A percentile compares a stretch with the other conserved stretches of the same genome.
These are phyloP conservation scores for Leptomonas seymouri DNA, from an alignment of 208 protist species.

Conservation along the genomic window DNA sequence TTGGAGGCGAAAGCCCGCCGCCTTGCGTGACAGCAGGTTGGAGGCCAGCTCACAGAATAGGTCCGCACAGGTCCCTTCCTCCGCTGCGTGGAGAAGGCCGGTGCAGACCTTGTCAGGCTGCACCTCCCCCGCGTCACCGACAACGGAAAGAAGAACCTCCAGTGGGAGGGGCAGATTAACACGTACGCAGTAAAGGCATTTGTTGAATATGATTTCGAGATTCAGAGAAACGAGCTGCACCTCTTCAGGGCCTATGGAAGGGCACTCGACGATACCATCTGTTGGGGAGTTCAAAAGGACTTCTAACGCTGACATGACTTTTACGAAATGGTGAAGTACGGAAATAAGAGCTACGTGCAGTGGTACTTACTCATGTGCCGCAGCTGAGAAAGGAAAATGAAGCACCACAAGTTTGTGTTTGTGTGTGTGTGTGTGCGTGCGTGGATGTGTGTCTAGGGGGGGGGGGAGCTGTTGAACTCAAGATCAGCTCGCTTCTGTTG, in stretches of 20 bases:
- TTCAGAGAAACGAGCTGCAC: constrained; percentile 38
- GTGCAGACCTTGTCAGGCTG: constrained; percentile 35
- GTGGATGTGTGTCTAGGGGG: not conserved
- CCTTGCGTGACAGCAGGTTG: constrained; percentile 44
- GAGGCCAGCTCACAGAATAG: constrained; percentile 44
- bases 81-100: constrained; percentile 34
- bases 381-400: not conserved
- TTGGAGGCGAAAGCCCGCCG: constrained; percentile 38
- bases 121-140: constrained; percentile 38
- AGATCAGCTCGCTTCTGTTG: no score
- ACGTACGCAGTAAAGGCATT: constrained; percentile 70
- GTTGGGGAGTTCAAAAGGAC: constrained; percentile 51
- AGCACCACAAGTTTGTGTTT: not conserved
- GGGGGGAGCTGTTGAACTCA: no score
- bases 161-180: constrained; percentile 46
- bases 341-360: not conserved
- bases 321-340: no score
- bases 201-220: constrained; percentile 61
- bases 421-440: not conserved
- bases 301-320: constrained; percentile 46
- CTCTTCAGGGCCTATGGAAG: constrained; percentile 37
- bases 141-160: constrained; percentile 53
- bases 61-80: constrained; percentile 51
- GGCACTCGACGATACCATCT: constrained; percentile 42
- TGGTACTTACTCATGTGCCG: not conserved